Conservation (phyloP, 2,329 filamentous ascomycete species). For the Cladosporium colombiae region DNA sequence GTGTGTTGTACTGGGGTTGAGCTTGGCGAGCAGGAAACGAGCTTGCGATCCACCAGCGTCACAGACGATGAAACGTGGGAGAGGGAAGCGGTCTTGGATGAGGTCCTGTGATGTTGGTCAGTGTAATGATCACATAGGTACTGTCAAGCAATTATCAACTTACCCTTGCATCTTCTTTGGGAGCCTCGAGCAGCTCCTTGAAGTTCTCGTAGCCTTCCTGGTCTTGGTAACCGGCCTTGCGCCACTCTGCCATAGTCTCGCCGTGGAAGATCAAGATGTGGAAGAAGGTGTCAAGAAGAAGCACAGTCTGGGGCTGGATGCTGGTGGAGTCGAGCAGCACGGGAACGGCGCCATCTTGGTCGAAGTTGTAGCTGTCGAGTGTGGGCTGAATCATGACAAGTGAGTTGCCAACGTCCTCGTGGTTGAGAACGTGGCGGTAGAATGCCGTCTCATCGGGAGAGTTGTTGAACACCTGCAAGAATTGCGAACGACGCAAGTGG, state of each 20-base stretch:
- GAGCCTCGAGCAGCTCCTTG: constrained; percentile 79
- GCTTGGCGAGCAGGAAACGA: constrained; percentile 92
- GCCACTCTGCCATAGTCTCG: constrained; percentile 96
- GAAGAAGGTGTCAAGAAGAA: constrained; percentile 97
- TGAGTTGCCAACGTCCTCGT: constrained; percentile 95
- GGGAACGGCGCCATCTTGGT: constrained; percentile 87
- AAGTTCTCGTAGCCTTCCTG: constrained; percentile 99
- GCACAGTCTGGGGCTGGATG: constrained; percentile 89
- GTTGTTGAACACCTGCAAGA: constrained; percentile 99
- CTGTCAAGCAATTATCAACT: constrained; percentile 37
- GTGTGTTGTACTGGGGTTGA: constrained; percentile 96
- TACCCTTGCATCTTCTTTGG: constrained; percentile 94
- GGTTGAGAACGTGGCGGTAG: constrained; percentile 93
- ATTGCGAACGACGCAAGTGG: constrained; percentile 93
- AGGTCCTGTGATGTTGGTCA: constrained; percentile 67
- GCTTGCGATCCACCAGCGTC: constrained; percentile 98
- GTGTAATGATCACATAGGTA: neutral
- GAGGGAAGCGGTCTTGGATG: constrained; percentile 95
- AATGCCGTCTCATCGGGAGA: constrained; percentile 99
- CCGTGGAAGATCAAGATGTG: constrained; percentile 99
- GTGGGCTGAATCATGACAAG: constrained; percentile 99
- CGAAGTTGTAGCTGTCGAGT: constrained; percentile 93
- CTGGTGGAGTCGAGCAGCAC: constrained; percentile 96
- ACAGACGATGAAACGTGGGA: constrained; percentile 97
- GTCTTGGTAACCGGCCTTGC: constrained; percentile 95